Evolutionary conservation across 225 moss, liverwort and hornwort species (phyloP), one percentile per base, ranked within the genome.

Genomic region (Pseudoscleropodium purum): DNA sequence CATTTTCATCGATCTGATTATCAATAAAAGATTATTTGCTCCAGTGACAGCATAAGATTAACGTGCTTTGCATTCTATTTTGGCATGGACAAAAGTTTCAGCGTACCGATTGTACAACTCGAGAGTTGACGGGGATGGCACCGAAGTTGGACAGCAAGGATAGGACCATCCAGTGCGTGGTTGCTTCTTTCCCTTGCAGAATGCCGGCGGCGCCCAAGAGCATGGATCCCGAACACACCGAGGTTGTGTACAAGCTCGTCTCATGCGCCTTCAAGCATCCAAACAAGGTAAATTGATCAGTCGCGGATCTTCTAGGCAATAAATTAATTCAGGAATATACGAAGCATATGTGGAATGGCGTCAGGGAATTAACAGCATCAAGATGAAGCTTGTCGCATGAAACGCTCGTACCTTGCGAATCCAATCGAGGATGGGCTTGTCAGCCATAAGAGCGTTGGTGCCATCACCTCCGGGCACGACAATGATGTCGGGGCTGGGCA

Each of bases 191-290:
- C 59, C 95, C 98, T 87, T 95, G 91, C 91, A 98, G 74, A 84
- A 97, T 59, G 83, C 98, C 98, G 34, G 98, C 97, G 23, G 94
- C 97, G 65, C 92, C 98, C 86, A 98, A 94, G 65, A 96, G 87
- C 90, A 97, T 34, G 19, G 96, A 91, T n/a, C 98, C 97, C 56
- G 95, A 81, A 90, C 98, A 97, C 37, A 97, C 98, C 68, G 98
- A 97, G 54, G 98, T 96, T 18, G 97, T 97, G 88, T 93, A 97
- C 68, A 95, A 66, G 68, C 94, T 93, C 54, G 84, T 92, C 81
- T 94, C 92, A 36, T 96, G 94, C n/a, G 88, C 97, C 98, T 98
- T 69, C 87, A 87, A 85, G 67, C 89, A 90, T 51, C 52, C 84
- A 78, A 61, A 74, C 85, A 64, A 74, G 64, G 33, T 33, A 45